A percentile compares a stretch with the other conserved stretches of the same genome.
Evolutionary conservation across 768 basidiomycete species (phyloP).

Genomic region (Albatrellus ellisii): DNA sequence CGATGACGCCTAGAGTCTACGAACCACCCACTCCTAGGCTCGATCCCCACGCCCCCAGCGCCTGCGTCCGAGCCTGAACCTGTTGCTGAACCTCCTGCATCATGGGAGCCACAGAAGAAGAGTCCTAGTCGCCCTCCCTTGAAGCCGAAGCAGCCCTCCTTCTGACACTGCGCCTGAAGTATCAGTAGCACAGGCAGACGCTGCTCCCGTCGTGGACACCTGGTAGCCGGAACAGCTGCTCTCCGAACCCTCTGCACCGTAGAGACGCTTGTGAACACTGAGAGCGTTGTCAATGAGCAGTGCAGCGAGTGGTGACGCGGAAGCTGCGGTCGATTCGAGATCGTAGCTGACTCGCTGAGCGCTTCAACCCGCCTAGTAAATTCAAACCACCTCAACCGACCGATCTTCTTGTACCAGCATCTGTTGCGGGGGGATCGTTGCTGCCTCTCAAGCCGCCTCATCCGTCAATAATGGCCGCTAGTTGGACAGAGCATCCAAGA

Average conservation of each 20-base stretch:
- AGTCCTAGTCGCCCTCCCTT: background rate
- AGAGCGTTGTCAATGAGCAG: no score
- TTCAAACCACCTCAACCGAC: background rate
- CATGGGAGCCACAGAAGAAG: background rate
- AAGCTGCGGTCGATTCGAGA: no score
- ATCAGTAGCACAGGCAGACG: background rate
- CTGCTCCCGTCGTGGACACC: background rate
- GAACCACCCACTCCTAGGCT: background rate
- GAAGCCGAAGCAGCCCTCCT: background rate
- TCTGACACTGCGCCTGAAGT: background rate
- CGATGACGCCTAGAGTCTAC: slow-evolving; percentile 6
- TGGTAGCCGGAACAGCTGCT: background rate
- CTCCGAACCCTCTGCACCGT: background rate
- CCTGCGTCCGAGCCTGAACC: background rate
- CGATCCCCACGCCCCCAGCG: background rate
- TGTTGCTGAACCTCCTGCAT: background rate
- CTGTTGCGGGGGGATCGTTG: background rate
- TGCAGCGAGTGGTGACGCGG: background rate
- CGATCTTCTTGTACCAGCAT: background rate
- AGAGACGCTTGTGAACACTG: no score
- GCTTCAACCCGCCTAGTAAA: background rate
- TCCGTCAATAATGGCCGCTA: no score
- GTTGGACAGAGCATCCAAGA: no score
- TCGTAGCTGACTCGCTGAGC: background rate
- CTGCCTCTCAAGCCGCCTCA: no score